Evolutionary conservation across 345 rosid species (phyloP), one percentile per base, ranked within the genome.

Genomic region (Syzygium jambos): DNA sequence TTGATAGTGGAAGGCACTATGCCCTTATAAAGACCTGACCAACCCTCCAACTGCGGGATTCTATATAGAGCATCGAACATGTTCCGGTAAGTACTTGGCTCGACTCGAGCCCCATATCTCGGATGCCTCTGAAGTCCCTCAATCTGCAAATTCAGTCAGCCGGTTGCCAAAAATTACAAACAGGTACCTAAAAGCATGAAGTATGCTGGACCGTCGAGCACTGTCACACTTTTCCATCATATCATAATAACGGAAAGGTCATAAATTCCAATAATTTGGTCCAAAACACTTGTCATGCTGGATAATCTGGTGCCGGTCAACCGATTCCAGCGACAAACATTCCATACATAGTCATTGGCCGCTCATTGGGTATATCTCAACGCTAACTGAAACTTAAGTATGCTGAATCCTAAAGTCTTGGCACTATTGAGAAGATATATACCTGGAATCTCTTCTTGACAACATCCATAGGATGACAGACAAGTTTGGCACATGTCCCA

Each of bases 401-500:
- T 9, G 46, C 46, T 34, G 46, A 68, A 68, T 68, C 25, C 80
- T 17, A 21, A 68, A 68, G 46, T 68, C 34, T 34, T 68, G 80
- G 46, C 46, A 68, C 11, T 34, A 53, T 22, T 43, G 54, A 84
- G 86, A 84, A 56, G 41, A 84, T 34, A 21, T 84, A 68, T 90
- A 95, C 99, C 99, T 98, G 99, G 92, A 98, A 98, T 86, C 99
- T 91, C 90, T 98, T 98, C 93, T 98, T 98, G 59, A 98, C 98
- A 56, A 98, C 98, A 78, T 98, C 99, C 84, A 98, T 98, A 73
- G 99, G 99, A 93, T 98, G 99, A 82, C 99, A 96, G 86, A 93
- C 99, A n/a, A 98, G 99, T 92, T 98, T 98, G 29, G 99, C 98
- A 85, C 95, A 95, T n/a, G 99, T 96, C 56, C 99, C 99, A 8